Conservation (phyloP, 805 yeast species). For the Nakazawaea ernobii region DNA sequence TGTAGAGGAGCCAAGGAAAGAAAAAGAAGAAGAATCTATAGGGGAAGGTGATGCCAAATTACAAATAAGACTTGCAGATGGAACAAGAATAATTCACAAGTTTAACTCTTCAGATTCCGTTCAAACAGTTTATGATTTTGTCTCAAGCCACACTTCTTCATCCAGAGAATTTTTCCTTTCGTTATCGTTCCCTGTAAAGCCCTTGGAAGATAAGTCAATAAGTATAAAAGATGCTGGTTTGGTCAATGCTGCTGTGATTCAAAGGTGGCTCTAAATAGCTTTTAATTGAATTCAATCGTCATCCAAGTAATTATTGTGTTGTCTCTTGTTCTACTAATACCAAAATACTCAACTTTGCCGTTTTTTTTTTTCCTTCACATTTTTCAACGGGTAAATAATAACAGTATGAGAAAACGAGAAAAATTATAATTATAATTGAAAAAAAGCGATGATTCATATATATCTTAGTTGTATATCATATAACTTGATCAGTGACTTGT, state of each 20-base stretch:
- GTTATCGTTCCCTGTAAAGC: slow-evolving; percentile 77
- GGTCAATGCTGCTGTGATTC: slow-evolving; percentile 82
- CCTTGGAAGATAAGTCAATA: slow-evolving; percentile 50
- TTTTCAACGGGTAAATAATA: slow-evolving; percentile 1
- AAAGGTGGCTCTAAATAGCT: slow-evolving; percentile 58
- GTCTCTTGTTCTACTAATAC: too few relatives aligned
- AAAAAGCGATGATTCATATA: background rate
- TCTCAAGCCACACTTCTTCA: slow-evolving; percentile 39
- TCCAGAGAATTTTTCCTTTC: slow-evolving; percentile 58
- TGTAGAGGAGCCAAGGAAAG: slow-evolving; percentile 17
- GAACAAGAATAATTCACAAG: slow-evolving; percentile 58
- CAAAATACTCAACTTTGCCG: too few relatives aligned
- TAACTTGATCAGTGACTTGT: background rate
- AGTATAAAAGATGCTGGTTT: slow-evolving; percentile 73
- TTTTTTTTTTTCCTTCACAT: too few relatives aligned
- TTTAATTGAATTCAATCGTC: background rate
- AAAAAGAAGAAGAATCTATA: slow-evolving; percentile 17
- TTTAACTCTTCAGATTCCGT: slow-evolving; percentile 66
- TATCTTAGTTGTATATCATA: too few relatives aligned
- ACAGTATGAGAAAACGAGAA: background rate
- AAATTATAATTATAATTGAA: background rate
- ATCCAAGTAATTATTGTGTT: background rate
- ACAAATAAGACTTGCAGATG: slow-evolving; percentile 81
- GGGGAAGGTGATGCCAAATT: slow-evolving; percentile 63
- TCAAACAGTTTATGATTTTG: slow-evolving; percentile 61